Evolutionary conservation across 805 yeast genomes (phyloP).

Genomic region (Candida xiaguanensis): DNA sequence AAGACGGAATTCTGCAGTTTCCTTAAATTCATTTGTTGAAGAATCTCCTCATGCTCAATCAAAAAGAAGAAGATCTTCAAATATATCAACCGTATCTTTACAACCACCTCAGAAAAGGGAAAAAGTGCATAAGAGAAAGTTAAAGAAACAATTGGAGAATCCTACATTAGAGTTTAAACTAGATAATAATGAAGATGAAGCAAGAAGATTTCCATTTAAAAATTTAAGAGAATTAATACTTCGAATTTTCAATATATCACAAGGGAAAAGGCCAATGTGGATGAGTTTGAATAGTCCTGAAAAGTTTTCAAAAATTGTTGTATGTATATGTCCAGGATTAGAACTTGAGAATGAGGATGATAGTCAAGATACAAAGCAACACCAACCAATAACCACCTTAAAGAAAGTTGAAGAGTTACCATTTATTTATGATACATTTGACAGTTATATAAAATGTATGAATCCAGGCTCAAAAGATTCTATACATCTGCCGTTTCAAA

Average conservation of each 20-base stretch:
- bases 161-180: constrained; percentile 15
- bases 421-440: constrained; percentile 39
- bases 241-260: constrained; percentile 10
- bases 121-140: constrained; percentile 26
- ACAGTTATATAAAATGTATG: constrained; percentile 43
- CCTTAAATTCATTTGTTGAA: constrained; percentile 21
- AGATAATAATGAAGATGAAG: constrained; percentile 2
- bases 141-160: constrained; percentile 27
- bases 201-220: constrained; percentile 15
- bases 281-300: constrained; percentile 45
- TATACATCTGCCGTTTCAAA: constrained; percentile 49
- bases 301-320: constrained; percentile 50
- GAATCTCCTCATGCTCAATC: constrained; percentile 4
- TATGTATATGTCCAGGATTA: constrained; percentile 66
- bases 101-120: constrained; percentile 12
- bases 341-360: constrained; percentile 28
- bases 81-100: constrained; percentile 19
- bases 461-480: constrained; percentile 67
- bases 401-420: constrained; percentile 19
- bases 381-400: constrained; percentile 7
- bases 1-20: constrained; percentile 23
- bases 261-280: constrained; percentile 35
- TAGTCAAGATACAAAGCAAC: constrained; percentile 5
- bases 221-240: constrained; percentile 17
- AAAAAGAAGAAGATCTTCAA: constrained; percentile 40